A percentile compares a stretch with the other conserved stretches of the same genome.
Evolutionary conservation across 1,284 basidiomycete species (phyloP).

Genomic region (Xanthoconium separans): DNA sequence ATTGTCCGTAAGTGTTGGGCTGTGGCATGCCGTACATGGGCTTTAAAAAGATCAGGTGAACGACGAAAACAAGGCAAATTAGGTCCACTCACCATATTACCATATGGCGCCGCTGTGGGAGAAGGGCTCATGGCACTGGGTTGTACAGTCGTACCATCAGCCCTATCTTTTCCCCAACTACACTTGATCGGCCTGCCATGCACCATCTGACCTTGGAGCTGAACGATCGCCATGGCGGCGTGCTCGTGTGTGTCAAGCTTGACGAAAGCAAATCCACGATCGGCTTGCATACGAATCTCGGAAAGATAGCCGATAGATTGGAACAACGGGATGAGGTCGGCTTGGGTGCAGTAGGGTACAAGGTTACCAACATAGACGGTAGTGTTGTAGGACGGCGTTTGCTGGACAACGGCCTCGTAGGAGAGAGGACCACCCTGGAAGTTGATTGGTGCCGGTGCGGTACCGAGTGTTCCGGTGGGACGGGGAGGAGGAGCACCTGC

Average conservation of each 20-base stretch:
- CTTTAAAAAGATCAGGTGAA: slow-evolving; percentile 35
- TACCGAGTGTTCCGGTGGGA: slow-evolving; percentile 47
- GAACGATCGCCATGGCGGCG: slow-evolving; percentile 95
- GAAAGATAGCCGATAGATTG: slow-evolving; percentile 96
- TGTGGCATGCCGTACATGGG: slow-evolving; percentile 88
- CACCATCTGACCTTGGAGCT: slow-evolving; percentile 92
- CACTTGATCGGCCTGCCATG: slow-evolving; percentile 96
- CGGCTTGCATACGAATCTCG: slow-evolving; percentile 97
- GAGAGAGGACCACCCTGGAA: slow-evolving; percentile 83
- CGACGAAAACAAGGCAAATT: slow-evolving; percentile 1
- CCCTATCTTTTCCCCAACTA: slow-evolving; percentile 96
- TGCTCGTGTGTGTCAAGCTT: slow-evolving; percentile 98
- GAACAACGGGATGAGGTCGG: slow-evolving; percentile 95
- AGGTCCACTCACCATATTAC: slow-evolving; percentile 58
- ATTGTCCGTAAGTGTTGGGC: slow-evolving; percentile 75
- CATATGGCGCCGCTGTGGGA: slow-evolving; percentile 66
- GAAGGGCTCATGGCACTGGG: slow-evolving; percentile 62
- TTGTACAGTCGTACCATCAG: slow-evolving; percentile 62
- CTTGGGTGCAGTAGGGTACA: slow-evolving; percentile 92
- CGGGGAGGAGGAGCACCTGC: slow-evolving; percentile 42
- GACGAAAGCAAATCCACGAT: slow-evolving; percentile 97
- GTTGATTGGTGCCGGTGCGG: slow-evolving; percentile 80
- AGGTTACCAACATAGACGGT: slow-evolving; percentile 99
- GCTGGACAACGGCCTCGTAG: slow-evolving; percentile 85
- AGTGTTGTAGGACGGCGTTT: slow-evolving; percentile 89